A percentile compares a stretch with the other conserved stretches of the same genome.
Evolutionary conservation across 306 rosid genomes (phyloP).

Genomic region (Quercus glauca): DNA sequence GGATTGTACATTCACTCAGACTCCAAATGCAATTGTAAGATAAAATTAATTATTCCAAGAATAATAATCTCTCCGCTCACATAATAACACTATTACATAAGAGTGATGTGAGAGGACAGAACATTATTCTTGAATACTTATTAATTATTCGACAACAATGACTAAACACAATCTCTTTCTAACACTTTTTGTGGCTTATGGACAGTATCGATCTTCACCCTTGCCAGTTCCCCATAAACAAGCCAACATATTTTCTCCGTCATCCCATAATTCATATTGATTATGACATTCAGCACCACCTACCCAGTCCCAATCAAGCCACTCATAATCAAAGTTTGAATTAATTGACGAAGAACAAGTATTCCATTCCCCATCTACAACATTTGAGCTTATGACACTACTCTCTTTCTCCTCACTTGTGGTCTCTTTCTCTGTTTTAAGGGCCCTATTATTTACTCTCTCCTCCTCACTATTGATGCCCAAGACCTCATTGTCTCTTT

Average conservation of each 20-base stretch:
- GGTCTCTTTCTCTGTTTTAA: slow-evolving; percentile 17
- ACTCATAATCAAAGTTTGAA: slow-evolving; percentile 42
- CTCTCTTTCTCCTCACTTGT: slow-evolving; percentile 15
- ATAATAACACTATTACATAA: too few species aligned
- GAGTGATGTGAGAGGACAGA: too few species aligned
- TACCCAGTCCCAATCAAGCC: slow-evolving; percentile 53
- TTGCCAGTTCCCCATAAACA: slow-evolving; percentile 43
- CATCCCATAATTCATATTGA: slow-evolving; percentile 34
- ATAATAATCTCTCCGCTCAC: too few species aligned
- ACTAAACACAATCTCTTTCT: not conserved
- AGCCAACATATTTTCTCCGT: slow-evolving; percentile 26
- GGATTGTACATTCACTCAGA: not conserved
- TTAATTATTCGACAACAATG: too few species aligned
- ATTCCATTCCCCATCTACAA: slow-evolving; percentile 36
- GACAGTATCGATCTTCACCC: slow-evolving; percentile 17
- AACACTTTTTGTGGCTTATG: not conserved
- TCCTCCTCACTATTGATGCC: not conserved
- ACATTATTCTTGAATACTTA: too few species aligned
- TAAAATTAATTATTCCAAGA: not conserved
- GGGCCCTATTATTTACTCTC: not conserved
- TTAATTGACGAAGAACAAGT: slow-evolving; percentile 34
- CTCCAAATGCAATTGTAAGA: not conserved
- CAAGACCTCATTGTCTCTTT: slow-evolving; percentile 19
- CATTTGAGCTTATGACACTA: slow-evolving; percentile 37
- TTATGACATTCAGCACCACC: slow-evolving; percentile 28